Evolutionary conservation across 345 rosid genomes (phyloP).

Genomic region (Carallia brachiata): DNA sequence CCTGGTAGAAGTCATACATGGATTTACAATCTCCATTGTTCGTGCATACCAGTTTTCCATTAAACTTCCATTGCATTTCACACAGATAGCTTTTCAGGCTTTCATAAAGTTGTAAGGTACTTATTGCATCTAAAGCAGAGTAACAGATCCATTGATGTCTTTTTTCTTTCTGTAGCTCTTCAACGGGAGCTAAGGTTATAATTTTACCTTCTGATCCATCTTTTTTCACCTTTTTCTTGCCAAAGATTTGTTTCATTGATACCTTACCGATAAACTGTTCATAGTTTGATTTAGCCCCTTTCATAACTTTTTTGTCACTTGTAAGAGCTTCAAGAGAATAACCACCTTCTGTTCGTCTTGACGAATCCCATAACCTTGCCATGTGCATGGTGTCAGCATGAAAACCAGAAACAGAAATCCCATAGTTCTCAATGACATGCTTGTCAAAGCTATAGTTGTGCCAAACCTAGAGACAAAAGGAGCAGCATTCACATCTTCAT

Average conservation of each 20-base stretch:
- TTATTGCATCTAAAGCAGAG: constrained; percentile 90
- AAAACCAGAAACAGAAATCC: constrained; percentile 74
- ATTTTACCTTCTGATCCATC: constrained; percentile 91
- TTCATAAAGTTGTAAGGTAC: constrained; percentile 77
- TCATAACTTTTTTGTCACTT: constrained; percentile 57
- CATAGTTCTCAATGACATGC: constrained; percentile 79
- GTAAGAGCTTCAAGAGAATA: constrained; percentile 97
- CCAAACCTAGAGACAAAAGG: constrained; percentile 66
- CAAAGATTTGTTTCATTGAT: constrained; percentile 89
- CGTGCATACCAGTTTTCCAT: constrained; percentile 36
- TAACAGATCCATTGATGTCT: constrained; percentile 79
- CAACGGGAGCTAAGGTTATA: constrained; percentile 67
- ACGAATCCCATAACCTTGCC: constrained; percentile 95
- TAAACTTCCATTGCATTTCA: constrained; percentile 53
- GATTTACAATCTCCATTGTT: constrained; percentile 28
- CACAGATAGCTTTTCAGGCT: constrained; percentile 58
- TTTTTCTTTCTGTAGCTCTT: constrained; percentile 77
- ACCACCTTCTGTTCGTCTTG: constrained; percentile 74
- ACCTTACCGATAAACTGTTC: constrained; percentile 71
- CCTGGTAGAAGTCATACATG: constrained; percentile 75
- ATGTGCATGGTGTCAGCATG: constrained; percentile 99
- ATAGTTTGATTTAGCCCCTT: constrained; percentile 32
- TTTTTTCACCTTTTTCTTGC: constrained; percentile 71
- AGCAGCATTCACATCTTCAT: constrained; percentile 12
- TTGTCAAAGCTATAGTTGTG: constrained; percentile 96